These are phyloP conservation scores for Ceratobasidium papillatum DNA, from an alignment of 1,284 basidiomycete species.

Conservation along the genomic window DNA sequence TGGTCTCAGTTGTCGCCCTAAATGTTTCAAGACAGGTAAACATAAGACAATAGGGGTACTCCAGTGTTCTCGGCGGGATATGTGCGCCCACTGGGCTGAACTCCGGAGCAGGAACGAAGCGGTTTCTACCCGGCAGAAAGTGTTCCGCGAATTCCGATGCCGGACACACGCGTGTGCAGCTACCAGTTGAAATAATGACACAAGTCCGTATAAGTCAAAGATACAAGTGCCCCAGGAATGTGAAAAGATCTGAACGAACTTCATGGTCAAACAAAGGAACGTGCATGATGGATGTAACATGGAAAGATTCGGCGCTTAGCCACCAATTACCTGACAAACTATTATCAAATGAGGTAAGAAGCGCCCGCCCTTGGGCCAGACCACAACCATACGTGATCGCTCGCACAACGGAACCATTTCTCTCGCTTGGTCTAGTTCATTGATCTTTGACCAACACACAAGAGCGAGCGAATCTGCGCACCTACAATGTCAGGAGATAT, in stretches of 20 bases:
- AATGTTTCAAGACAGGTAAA: neutral
- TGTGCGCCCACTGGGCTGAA: neutral
- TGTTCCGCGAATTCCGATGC: constrained; percentile 1
- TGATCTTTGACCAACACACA: neutral
- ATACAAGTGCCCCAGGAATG: constrained; percentile 1
- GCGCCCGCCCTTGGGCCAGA: constrained; percentile 25
- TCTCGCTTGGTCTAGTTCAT: neutral
- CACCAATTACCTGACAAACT: constrained; percentile 14
- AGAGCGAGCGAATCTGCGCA: neutral
- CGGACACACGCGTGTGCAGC: constrained; percentile 2
- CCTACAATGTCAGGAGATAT: constrained; percentile 57
- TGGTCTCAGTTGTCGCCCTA: neutral
- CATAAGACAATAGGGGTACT: constrained; percentile 11
- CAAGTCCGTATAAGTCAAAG: constrained; percentile 26
- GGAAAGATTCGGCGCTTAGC: constrained; percentile 2
- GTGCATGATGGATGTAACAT: neutral
- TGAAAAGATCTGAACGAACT: constrained; percentile 9
- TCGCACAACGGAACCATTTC: constrained; percentile 1
- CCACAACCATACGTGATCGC: constrained; percentile 14
- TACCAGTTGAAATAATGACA: constrained; percentile 4
- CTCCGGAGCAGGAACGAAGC: constrained; percentile 5
- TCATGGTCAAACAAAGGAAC: constrained; percentile 10
- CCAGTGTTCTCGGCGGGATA: neutral
- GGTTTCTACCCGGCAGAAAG: constrained; percentile 6
- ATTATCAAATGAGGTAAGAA: constrained; percentile 13